Conservation (phyloP, 768 basidiomycete species). For the Hypholoma sublateritium region DNA sequence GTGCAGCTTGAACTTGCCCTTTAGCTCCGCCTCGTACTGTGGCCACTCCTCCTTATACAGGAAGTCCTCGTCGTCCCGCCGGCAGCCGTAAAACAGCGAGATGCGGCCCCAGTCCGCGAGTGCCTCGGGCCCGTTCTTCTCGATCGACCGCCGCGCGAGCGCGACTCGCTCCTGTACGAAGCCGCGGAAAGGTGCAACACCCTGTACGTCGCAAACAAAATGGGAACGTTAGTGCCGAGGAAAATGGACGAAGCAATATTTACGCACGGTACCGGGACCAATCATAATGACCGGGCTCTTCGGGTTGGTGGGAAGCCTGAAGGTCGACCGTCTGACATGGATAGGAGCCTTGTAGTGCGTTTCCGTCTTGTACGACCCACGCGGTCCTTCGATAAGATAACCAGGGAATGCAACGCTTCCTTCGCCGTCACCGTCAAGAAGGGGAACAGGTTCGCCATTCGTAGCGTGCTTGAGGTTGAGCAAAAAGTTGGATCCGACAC, state of each 20-base stretch:
- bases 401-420: conserved; percentile 50
- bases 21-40: conserved; percentile 78
- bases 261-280: conserved; percentile 93
- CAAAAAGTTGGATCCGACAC: conserved; percentile 94
- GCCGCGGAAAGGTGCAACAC: conserved; percentile 98
- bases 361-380: conserved; percentile 76
- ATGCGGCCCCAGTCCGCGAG: conserved; percentile 95
- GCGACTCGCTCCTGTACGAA: conserved; percentile 98
- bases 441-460: conserved; percentile 53
- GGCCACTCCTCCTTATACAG: conserved; percentile 97
- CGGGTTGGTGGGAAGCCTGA: conserved; percentile 95
- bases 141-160: conserved; percentile 89
- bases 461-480: conserved; percentile 85
- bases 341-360: conserved; percentile 82
- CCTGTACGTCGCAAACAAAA: conserved; percentile 44
- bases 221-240: conserved; percentile 2
- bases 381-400: conserved; percentile 90
- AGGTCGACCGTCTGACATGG: conserved; percentile 94
- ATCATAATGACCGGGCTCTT: conserved; percentile 99
- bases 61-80: conserved; percentile 85
- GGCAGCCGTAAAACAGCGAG: conserved; percentile 95
- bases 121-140: conserved; percentile 93
- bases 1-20: conserved; percentile 89
- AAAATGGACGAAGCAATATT: not conserved
- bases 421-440: conserved; percentile 36